Conservation (phyloP, 2,329 filamentous ascomycete genomes). For the Grosmannia huntii region DNA sequence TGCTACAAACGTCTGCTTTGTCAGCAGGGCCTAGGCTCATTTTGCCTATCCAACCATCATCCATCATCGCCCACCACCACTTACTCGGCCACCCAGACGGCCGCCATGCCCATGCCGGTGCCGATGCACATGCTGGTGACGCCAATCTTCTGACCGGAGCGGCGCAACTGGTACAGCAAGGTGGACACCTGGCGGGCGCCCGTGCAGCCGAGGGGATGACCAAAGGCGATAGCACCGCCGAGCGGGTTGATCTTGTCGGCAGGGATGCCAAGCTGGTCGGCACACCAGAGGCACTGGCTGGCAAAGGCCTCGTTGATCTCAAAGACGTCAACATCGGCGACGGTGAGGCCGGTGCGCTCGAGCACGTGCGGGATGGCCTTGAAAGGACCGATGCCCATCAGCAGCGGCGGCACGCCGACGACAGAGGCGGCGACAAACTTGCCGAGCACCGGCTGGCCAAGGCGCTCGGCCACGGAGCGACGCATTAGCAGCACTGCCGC, state of each 20-base stretch:
- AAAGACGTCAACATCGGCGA: slow-evolving; percentile 88
- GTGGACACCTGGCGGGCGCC: slow-evolving; percentile 90
- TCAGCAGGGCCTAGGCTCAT: neutral
- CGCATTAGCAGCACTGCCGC: slow-evolving; percentile 94
- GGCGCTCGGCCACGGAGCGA: slow-evolving; percentile 74
- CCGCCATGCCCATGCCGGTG: slow-evolving; percentile 96
- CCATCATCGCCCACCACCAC: too few species aligned
- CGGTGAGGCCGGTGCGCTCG: slow-evolving; percentile 71
- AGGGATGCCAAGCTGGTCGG: slow-evolving; percentile 74
- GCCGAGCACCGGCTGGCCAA: slow-evolving; percentile 80
- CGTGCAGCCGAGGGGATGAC: slow-evolving; percentile 89
- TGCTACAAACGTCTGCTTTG: too few species aligned
- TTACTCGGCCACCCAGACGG: slow-evolving; percentile 90
- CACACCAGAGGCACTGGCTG: slow-evolving; percentile 86
- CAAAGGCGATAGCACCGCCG: slow-evolving; percentile 91
- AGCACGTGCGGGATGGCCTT: slow-evolving; percentile 90
- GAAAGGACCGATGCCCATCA: slow-evolving; percentile 95
- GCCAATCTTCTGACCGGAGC: slow-evolving; percentile 74
- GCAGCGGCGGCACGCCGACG: slow-evolving; percentile 78
- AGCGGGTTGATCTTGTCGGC: slow-evolving; percentile 90
- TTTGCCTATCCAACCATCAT: neutral
- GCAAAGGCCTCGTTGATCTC: slow-evolving; percentile 99
- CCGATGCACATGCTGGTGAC: slow-evolving; percentile 95
- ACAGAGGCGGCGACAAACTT: slow-evolving; percentile 82
- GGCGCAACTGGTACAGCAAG: slow-evolving; percentile 75